A percentile compares a stretch with the other conserved stretches of the same genome.
Conservation (phyloP, 345 rosid species). For the Eucalyptus marginata region DNA sequence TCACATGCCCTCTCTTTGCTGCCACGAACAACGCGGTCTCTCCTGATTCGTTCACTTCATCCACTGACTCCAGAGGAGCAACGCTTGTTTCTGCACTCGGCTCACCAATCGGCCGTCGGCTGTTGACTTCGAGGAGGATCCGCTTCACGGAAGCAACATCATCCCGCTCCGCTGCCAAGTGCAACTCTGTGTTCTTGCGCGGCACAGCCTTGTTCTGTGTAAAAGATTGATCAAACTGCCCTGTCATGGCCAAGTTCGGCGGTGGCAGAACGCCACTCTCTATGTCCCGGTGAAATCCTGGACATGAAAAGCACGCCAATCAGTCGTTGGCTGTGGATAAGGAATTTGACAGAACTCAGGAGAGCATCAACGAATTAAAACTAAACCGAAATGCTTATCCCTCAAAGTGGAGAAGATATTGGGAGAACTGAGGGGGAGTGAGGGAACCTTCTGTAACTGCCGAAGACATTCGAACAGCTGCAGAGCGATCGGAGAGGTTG, state of each 20-base stretch:
- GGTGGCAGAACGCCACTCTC: background rate
- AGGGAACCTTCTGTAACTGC: no score
- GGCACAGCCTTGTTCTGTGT: slow-evolving; percentile 87
- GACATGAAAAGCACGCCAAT: background rate
- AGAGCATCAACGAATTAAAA: no score
- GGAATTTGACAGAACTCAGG: background rate
- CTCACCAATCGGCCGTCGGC: slow-evolving; percentile 59
- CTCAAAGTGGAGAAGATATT: no score
- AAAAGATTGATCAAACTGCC: slow-evolving; percentile 87
- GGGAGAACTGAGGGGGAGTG: no score
- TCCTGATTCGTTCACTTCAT: slow-evolving; percentile 89
- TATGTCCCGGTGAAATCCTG: background rate
- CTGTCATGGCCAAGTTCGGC: slow-evolving; percentile 29
- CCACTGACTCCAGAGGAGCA: slow-evolving; percentile 35
- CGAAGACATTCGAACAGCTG: background rate
- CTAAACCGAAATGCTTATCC: no score
- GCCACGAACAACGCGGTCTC: slow-evolving; percentile 88
- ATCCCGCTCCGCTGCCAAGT: slow-evolving; percentile 79
- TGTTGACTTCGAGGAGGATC: slow-evolving; percentile 65
- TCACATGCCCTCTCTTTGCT: slow-evolving; percentile 85
- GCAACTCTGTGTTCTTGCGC: slow-evolving; percentile 83
- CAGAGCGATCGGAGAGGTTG: no score
- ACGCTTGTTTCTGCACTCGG: slow-evolving; percentile 83
- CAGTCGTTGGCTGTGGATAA: background rate
- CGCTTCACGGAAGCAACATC: slow-evolving; percentile 61